phyloP scores from a whole-genome alignment of 768 basidiomycete species.

The Pulveroboletus sp. region DNA sequence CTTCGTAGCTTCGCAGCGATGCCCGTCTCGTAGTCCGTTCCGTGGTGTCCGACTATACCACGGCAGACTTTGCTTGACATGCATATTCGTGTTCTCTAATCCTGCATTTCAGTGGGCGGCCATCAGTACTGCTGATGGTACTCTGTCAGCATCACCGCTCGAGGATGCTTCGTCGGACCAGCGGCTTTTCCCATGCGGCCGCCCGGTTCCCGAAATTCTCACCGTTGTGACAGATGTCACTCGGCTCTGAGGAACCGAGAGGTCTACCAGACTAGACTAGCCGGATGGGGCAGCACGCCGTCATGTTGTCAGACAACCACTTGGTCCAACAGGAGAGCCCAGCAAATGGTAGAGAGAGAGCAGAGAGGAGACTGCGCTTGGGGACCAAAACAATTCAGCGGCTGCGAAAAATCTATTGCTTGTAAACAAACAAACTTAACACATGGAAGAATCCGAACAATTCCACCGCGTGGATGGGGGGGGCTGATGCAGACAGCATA shows the following conservation, averaged over 20 bases:
- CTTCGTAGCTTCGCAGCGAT: background rate
- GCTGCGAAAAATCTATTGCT: background rate
- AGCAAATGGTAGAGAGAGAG: no score
- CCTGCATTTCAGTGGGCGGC: background rate
- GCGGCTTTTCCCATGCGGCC: no score
- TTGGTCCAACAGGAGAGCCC: no score
- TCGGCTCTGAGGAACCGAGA: no score
- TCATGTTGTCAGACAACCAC: no score
- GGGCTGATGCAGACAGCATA: conserved; percentile 2
- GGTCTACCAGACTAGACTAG: no score
- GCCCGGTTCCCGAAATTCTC: background rate
- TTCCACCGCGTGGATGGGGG: background rate
- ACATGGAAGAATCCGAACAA: background rate
- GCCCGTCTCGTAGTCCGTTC: background rate
- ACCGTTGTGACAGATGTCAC: background rate
- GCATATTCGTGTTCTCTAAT: background rate
- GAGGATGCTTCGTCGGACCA: no score
- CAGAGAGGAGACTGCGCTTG: no score
- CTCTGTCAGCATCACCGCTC: no score
- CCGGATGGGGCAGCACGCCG: no score
- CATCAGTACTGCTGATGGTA: no score
- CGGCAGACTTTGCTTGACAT: background rate
- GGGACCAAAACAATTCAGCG: no score
- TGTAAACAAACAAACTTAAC: background rate
- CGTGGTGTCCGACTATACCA: background rate